phyloP scores from a whole-genome alignment of 2,329 filamentous ascomycete genomes.

The Thielaviopsis populi region DNA sequence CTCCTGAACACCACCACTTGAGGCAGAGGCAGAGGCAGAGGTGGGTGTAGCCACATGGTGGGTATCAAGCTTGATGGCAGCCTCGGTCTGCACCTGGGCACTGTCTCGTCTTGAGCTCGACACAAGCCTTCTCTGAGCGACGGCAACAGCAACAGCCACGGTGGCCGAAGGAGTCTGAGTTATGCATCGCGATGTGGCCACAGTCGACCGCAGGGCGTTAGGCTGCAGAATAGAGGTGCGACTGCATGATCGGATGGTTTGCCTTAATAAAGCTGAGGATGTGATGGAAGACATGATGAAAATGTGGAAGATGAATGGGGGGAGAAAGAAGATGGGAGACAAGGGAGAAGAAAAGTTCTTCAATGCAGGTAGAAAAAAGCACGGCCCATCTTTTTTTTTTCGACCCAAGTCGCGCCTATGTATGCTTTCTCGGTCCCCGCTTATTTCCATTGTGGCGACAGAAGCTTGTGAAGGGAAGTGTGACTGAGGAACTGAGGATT shows the following conservation, averaged over 20 bases:
- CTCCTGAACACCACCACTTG: constrained; percentile 11
- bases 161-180: constrained; percentile 3
- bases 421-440: background rate
- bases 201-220: constrained; percentile 19
- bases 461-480: background rate
- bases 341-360: constrained; percentile 12
- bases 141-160: background rate
- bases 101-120: constrained; percentile 65
- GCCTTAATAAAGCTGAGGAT: constrained; percentile 51
- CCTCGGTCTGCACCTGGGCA: constrained; percentile 69
- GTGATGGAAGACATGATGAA: constrained; percentile 46
- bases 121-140: constrained; percentile 49
- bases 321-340: constrained; percentile 5
- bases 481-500: too few relatives aligned
- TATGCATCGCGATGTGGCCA: background rate
- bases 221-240: constrained; percentile 27
- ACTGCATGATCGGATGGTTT: constrained; percentile 47
- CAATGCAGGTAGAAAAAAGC: constrained; percentile 9
- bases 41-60: constrained; percentile 35
- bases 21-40: background rate
- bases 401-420: background rate
- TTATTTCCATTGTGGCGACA: constrained; percentile 9
- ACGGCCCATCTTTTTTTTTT: constrained; percentile 14
- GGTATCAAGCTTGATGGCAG: constrained; percentile 73
- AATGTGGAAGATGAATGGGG: constrained; percentile 1